A percentile compares a stretch with the other conserved stretches of the same genome.
Evolutionary conservation across 495 filamentous ascomycete genomes (phyloP).

Genomic region (Penicillium cataractarum): DNA sequence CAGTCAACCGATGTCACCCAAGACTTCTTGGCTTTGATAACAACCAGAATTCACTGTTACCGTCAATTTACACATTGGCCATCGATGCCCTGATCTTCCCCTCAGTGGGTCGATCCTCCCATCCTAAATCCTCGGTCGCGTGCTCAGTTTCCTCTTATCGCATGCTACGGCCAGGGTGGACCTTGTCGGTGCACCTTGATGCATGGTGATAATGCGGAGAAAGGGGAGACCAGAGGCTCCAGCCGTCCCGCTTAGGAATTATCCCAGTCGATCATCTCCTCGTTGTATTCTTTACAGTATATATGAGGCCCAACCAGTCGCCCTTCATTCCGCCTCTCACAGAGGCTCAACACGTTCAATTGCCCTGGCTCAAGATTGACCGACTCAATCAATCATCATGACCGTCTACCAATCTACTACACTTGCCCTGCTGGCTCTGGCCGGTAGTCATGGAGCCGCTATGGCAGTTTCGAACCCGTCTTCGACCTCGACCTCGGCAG

Average conservation of each 20-base stretch:
- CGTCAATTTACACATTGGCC: background rate
- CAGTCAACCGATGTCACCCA: background rate
- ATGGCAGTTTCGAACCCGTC: background rate
- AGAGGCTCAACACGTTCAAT: background rate
- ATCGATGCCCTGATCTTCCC: background rate
- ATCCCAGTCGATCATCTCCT: background rate
- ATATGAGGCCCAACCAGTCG: background rate
- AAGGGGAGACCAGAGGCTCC: background rate
- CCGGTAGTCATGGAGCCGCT: background rate
- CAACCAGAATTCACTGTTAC: background rate
- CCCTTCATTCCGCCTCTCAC: background rate
- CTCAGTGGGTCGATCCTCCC: background rate
- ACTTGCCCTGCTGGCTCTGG: background rate
- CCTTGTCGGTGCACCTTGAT: background rate
- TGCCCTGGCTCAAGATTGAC: background rate
- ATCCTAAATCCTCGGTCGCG: background rate
- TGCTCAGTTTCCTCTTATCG: background rate
- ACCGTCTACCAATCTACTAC: background rate
- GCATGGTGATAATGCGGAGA: background rate
- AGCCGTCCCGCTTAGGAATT: background rate
- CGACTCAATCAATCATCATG: background rate
- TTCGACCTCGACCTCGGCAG: background rate
- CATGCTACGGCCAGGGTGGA: background rate
- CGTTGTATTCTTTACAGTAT: background rate
- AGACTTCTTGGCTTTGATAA: background rate